These are phyloP conservation scores for Colletotrichum ledebouriae DNA, from an alignment of 2,329 filamentous ascomycete genomes.

Conservation along the genomic window DNA sequence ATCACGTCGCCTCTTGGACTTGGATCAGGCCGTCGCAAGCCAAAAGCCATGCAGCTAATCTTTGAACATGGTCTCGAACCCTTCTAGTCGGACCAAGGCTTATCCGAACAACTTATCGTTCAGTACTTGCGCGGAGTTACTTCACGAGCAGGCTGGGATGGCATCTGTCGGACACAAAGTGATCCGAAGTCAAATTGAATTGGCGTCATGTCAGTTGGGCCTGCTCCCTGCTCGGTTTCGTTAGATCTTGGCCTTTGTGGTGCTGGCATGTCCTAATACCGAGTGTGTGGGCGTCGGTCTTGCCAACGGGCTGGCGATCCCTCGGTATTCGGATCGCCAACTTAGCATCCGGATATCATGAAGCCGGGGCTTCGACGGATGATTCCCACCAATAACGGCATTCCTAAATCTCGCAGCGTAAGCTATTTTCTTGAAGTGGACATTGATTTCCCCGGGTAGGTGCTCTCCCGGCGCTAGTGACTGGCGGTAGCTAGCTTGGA, in stretches of 20 bases:
- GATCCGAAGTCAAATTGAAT: background rate
- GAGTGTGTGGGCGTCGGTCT: conserved; percentile 21
- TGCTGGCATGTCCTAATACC: background rate
- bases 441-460: conserved; percentile 27
- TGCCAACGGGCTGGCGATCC: background rate
- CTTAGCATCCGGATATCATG: conserved; percentile 13
- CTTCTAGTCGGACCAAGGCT: too few relatives aligned
- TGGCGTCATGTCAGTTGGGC: background rate
- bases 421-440: conserved; percentile 5
- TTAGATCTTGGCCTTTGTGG: background rate
- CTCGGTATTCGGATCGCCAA: conserved; percentile 11
- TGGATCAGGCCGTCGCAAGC: too few relatives aligned
- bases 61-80: too few relatives aligned
- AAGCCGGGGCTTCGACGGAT: conserved; percentile 15
- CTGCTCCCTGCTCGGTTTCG: background rate
- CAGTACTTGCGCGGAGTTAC: too few relatives aligned
- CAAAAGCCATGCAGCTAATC: too few relatives aligned
- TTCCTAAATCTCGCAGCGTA: conserved; percentile 2
- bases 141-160: too few relatives aligned
- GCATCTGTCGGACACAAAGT: background rate
- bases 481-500: conserved; percentile 10
- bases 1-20: too few relatives aligned
- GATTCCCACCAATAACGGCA: conserved; percentile 16
- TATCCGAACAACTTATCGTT: too few relatives aligned
- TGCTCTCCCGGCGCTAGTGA: conserved; percentile 31